A percentile compares a stretch with the other conserved stretches of the same genome.
phyloP scores from a whole-genome alignment of 345 rosid species.

The Brassica carinata region DNA sequence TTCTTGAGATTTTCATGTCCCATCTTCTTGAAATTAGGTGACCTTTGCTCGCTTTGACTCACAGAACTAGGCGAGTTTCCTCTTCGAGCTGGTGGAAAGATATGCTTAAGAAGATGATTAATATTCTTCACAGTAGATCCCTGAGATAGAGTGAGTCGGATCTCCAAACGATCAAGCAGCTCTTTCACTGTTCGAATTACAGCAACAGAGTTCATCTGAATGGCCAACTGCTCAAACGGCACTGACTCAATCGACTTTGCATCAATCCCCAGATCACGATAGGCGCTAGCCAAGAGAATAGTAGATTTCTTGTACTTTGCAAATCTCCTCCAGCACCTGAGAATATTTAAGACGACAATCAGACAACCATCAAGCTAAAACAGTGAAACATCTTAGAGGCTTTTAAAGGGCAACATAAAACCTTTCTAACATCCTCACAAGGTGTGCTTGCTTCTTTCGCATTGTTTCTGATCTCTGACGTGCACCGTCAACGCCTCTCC shows the following conservation, averaged over 20 bases:
- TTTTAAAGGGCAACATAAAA: not conserved
- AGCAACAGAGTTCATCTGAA: slow-evolving; percentile 62
- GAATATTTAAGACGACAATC: not conserved
- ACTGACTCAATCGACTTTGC: slow-evolving; percentile 52
- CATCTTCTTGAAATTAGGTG: slow-evolving; percentile 41
- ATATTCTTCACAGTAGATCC: slow-evolving; percentile 54
- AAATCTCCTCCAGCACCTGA: slow-evolving; percentile 89
- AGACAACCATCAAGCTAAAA: not conserved
- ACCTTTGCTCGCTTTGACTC: slow-evolving; percentile 58
- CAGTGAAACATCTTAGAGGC: not conserved
- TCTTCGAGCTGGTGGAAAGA: slow-evolving; percentile 62
- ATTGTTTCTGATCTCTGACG: slow-evolving; percentile 31
- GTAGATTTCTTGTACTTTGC: slow-evolving; percentile 64
- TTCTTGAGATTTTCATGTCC: slow-evolving; percentile 45
- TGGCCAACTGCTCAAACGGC: slow-evolving; percentile 87
- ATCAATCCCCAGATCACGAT: slow-evolving; percentile 58
- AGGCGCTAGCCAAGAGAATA: slow-evolving; percentile 62
- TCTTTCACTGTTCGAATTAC: slow-evolving; percentile 65
- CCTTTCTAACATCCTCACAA: slow-evolving; percentile 38
- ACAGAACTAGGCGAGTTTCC: slow-evolving; percentile 50
- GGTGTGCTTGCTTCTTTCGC: slow-evolving; percentile 30
- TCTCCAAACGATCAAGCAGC: slow-evolving; percentile 83
- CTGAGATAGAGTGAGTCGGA: slow-evolving; percentile 51
- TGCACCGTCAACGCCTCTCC: slow-evolving; percentile 28
- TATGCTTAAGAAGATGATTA: slow-evolving; percentile 83